Conservation (phyloP, 371 early-diverging fungal genomes). For the Haplosporangium sp. region DNA sequence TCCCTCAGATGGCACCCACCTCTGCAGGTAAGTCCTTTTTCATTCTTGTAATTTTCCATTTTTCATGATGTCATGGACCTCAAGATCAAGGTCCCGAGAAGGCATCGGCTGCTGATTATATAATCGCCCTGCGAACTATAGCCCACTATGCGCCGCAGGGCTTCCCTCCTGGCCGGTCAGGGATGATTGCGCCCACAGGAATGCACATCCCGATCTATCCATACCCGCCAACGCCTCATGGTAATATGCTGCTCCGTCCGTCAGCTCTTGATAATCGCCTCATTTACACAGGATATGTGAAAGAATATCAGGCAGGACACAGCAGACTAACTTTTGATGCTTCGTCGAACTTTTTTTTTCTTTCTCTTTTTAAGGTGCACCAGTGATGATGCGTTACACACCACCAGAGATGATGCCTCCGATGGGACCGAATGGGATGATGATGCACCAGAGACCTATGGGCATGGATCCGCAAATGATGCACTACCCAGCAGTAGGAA, state of each 20-base stretch:
- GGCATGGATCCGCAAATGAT: constrained; percentile 38
- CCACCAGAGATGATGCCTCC: constrained; percentile 63
- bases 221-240: constrained; percentile 60
- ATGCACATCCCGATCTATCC: constrained; percentile 67
- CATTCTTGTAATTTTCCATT: neutral
- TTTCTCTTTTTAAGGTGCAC: constrained; percentile 41
- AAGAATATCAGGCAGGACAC: neutral
- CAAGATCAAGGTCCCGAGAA: no score
- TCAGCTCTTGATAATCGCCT: neutral
- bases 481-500: constrained; percentile 22
- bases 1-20: constrained; percentile 36
- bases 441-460: constrained; percentile 54
- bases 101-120: no score
- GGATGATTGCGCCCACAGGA: constrained; percentile 62
- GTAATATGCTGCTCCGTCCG: constrained; percentile 7
- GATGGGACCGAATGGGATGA: constrained; percentile 44
- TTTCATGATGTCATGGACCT: neutral
- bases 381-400: constrained; percentile 67
- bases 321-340: no score
- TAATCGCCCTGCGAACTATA: neutral
- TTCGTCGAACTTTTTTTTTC: neutral
- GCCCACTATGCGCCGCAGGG: constrained; percentile 38
- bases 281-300: neutral
- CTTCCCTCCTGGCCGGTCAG: constrained; percentile 32
- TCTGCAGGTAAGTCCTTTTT: constrained; percentile 25